These are phyloP conservation scores for Purpureocillium lavendulum DNA, from an alignment of 2,329 filamentous ascomycete genomes.

Conservation along the genomic window DNA sequence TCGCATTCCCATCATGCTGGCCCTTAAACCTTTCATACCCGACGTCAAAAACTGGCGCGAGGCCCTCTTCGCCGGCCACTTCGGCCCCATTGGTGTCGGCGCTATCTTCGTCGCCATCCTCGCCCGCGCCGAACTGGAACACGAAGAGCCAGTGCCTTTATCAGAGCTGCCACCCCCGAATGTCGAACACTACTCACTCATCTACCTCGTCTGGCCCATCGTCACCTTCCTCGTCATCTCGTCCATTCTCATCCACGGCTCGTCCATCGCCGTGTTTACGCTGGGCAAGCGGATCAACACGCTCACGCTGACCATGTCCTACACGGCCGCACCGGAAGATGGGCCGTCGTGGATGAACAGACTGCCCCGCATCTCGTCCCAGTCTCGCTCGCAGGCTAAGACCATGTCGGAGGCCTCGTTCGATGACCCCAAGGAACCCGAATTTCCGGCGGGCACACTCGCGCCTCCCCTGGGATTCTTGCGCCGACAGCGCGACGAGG, in stretches of 20 bases:
- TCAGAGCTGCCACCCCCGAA: conserved; percentile 47
- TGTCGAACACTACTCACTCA: conserved; percentile 56
- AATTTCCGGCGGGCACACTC: conserved; percentile 60
- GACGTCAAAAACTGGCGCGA: conserved; percentile 98
- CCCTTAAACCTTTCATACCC: conserved; percentile 84
- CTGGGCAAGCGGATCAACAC: conserved; percentile 98
- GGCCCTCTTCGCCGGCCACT: conserved; percentile 92
- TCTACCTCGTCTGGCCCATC: conserved; percentile 91
- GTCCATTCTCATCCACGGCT: conserved; percentile 93
- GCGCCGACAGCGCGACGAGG: conserved; percentile 74
- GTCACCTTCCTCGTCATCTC: conserved; percentile 88
- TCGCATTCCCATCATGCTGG: conserved; percentile 89
- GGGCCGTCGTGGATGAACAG: conserved; percentile 93
- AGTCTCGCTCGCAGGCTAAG: conserved; percentile 73
- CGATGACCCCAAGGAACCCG: conserved; percentile 52
- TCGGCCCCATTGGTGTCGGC: conserved; percentile 93
- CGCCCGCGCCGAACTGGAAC: conserved; percentile 84
- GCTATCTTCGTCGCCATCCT: conserved; percentile 94
- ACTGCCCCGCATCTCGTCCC: conserved; percentile 61
- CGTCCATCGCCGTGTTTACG: conserved; percentile 96
- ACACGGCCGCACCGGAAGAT: conserved; percentile 82
- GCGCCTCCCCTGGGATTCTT: conserved; percentile 72
- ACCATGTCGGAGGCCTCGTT: conserved; percentile 73
- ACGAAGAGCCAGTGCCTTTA: conserved; percentile 65
- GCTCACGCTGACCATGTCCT: conserved; percentile 88